Base-by-base conservation (phyloP, 2,329 filamentous ascomycete species). In the Fonsecaea pugnacius region DNA sequence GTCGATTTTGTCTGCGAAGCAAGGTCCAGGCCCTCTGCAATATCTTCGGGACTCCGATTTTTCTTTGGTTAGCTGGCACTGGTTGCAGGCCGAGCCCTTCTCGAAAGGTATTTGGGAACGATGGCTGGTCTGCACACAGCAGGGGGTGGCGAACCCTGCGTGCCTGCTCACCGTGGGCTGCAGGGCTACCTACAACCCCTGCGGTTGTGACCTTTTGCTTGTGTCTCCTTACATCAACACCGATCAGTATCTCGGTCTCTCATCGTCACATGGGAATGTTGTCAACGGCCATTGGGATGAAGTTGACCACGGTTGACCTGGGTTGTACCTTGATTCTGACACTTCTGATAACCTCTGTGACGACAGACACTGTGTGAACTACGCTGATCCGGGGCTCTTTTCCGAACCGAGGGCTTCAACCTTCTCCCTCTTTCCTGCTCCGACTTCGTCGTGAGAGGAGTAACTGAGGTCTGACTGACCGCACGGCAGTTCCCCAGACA, bases 11-110 rank as follows among this genome's bases (percentile, higher is more conserved):
- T n/a, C 1, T 4, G 50, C 50, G 6, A 46, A 43, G 57, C 57
- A 59, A 18, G 58, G 58, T 60, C 58, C 58, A 60, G 58, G 58
- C 58, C 58, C 30, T 36, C 16, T 12, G 14, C 14, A 32, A 16
- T 33, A 43, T 53, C 50, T 53, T n/a, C 33, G 36, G 40, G 14
- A 24, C 46, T 43, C 48, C 50, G 32, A 52, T 30, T 18, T 30
- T 2, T 32, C 30, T 60, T 54, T 18, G 50, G 48, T 53, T 33
- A 54, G 33, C 38, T 3, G 38, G 38, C 38, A 7, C 18, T 43
- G 38, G 30, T 18, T 16, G 48, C 24, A n/a, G 35, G 30, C 24
- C 35, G 50, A 43, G 3, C 36, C 35, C 18, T 53, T 36, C 53
- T 56, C 35, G 32, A 40, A 56, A 24, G 51, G 12, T 16, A 53